These are phyloP conservation scores for Aspergillus coremiiformis DNA, from an alignment of 495 filamentous ascomycete species.

Conservation along the genomic window DNA sequence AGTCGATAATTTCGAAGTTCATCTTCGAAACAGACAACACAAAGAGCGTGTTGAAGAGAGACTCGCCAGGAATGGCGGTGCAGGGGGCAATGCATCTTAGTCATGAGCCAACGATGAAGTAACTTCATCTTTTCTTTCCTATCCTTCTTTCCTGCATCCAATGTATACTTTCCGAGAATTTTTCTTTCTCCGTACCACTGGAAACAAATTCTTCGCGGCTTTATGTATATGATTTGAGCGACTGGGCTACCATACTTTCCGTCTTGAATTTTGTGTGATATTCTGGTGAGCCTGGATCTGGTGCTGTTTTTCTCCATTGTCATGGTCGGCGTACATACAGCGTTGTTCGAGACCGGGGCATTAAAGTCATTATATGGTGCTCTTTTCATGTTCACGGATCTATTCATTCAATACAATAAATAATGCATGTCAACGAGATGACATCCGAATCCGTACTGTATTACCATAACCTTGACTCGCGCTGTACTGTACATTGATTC, in stretches of 20 bases:
- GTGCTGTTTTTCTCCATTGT: not conserved
- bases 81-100: constrained; percentile 10
- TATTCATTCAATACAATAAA: not conserved
- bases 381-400: not conserved
- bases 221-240: constrained; percentile 20
- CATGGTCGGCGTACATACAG: constrained; percentile 10
- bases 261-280: constrained; percentile 10
- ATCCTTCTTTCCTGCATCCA: constrained; percentile 1
- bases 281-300: constrained; percentile 6
- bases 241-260: not conserved
- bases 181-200: not conserved
- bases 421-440: not conserved
- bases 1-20: constrained; percentile 83
- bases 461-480: not conserved
- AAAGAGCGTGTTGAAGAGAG: constrained; percentile 63
- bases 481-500: not conserved
- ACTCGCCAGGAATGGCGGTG: constrained; percentile 14
- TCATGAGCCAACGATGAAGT: constrained; percentile 12
- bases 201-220: not conserved
- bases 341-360: not conserved
- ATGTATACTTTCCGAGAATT: constrained; percentile 6
- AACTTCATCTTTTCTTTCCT: not conserved
- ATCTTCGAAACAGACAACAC: constrained; percentile 75
- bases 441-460: not conserved
- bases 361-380: not conserved